A percentile compares a stretch with the other conserved stretches of the same genome.
Conservation (phyloP, 2,329 filamentous ascomycete species). For the Piedraia hortae region DNA sequence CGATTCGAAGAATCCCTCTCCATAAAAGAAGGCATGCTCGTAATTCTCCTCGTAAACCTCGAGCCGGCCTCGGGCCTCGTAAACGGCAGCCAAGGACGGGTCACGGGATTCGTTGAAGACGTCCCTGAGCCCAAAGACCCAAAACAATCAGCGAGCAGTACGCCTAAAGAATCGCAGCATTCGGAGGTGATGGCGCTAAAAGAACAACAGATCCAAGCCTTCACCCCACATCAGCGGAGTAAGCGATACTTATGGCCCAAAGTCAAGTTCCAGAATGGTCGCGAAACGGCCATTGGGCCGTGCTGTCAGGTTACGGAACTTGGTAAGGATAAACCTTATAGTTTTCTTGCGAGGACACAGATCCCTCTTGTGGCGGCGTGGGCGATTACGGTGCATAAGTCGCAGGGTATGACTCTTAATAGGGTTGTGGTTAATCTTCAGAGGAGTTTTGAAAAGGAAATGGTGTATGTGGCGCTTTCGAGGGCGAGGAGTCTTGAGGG, state of each 20-base stretch:
- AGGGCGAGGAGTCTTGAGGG: constrained; percentile 25
- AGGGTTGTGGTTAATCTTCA: constrained; percentile 27
- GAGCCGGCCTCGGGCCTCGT: constrained; percentile 17
- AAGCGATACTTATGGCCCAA: constrained; percentile 20
- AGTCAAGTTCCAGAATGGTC: constrained; percentile 26
- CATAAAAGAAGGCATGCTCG: constrained; percentile 24
- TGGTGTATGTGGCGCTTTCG: constrained; percentile 35
- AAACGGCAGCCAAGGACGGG: constrained; percentile 22
- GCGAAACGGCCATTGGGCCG: constrained; percentile 22
- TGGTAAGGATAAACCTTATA: constrained; percentile 20
- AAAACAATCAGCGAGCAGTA: not conserved
- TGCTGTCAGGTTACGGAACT: constrained; percentile 23
- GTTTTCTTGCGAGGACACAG: constrained; percentile 27
- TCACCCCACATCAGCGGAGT: constrained; percentile 12
- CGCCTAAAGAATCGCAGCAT: not conserved
- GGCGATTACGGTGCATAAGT: constrained; percentile 36
- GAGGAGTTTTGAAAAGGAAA: constrained; percentile 26
- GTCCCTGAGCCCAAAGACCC: constrained; percentile 2
- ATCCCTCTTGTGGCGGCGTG: constrained; percentile 32
- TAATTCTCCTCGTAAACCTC: constrained; percentile 26
- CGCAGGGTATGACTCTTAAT: constrained; percentile 34
- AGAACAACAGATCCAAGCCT: constrained; percentile 11
- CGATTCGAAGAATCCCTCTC: constrained; percentile 18
- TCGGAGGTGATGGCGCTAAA: not conserved
- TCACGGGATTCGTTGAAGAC: constrained; percentile 14